Base-by-base conservation (phyloP, 2,329 filamentous ascomycete species). In the Pyricularia grisea region DNA sequence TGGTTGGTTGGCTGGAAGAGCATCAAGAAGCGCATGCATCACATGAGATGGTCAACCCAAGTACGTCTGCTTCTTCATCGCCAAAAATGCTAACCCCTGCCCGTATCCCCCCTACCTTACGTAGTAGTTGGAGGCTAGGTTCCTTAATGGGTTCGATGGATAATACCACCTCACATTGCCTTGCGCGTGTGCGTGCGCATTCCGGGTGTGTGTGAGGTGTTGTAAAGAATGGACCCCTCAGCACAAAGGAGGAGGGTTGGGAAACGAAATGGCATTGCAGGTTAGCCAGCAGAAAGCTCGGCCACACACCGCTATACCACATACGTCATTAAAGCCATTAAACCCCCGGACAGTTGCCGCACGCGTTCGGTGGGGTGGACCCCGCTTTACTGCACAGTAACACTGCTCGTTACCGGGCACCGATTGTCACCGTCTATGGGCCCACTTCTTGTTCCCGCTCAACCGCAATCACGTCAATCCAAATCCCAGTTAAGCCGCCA, bases 251-350 rank as follows among this genome's bases (percentile, higher is more conserved):
- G 58, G 23, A 61, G 58, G 25, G 33, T 36, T 36, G 33, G 33
- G 33, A 14, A n/a, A 25, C 11, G 58, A 12, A 23, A 61, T 23
- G 23, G 23, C 10, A 10, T 9, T 3, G 6, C 6, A 23, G n/a
- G n/a, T 7, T n/a, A 60, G 55, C 55, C 55, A 60, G 23, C n/a
- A 25, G 27, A n/a, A 14, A 28, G 66, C 23, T 55, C 66, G 28
- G 50, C 66, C 23, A 27, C n/a, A 31, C n/a, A 31, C 50, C 28
- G 67, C 68, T 64, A 50, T 20, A 69, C 42, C 63, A 69, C 28
- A 63, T 66, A 69, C 68, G 68, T 69, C 68, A 69, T 69, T 31
- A 66, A 61, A 27, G 9, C 23, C 58, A 61, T 61, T 61, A 27
- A 61, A 61, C 58, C 58, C 58, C 58, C 58, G 58, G 58, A 50